phyloP scores from a whole-genome alignment of 345 rosid species.

The Populus tremula region DNA sequence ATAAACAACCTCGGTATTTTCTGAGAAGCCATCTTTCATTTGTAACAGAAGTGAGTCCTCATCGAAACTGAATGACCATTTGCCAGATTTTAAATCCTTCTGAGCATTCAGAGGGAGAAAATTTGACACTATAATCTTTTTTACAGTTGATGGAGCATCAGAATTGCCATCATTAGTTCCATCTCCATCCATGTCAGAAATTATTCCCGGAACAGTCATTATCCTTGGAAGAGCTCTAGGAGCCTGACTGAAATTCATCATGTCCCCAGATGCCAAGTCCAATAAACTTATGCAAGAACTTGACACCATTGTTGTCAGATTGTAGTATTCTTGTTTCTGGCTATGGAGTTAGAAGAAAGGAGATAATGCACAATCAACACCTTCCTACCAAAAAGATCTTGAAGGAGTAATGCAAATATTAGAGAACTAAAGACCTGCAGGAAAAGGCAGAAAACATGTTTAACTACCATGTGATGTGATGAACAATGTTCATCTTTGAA shows the following conservation, averaged over 20 bases:
- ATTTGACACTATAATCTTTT: conserved; percentile 41
- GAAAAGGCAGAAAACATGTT: conserved; percentile 2
- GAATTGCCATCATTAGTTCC: conserved; percentile 15
- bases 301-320: conserved; percentile 44
- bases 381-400: neutral
- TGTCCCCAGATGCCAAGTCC: conserved; percentile 59
- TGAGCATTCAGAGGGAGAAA: conserved; percentile 38
- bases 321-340: neutral
- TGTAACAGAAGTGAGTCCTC: conserved; percentile 39
- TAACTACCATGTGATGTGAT: neutral
- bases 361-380: neutral
- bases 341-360: neutral
- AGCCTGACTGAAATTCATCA: conserved; percentile 51
- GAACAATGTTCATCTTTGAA: neutral
- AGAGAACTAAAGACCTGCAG: conserved; percentile 14
- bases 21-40: conserved; percentile 40
- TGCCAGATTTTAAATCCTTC: conserved; percentile 31
- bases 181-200: conserved; percentile 44
- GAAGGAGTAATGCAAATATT: neutral
- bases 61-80: conserved; percentile 39
- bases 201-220: conserved; percentile 56
- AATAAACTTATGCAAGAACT: conserved; percentile 61
- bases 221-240: conserved; percentile 51
- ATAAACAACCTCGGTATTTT: conserved; percentile 32
- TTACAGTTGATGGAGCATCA: conserved; percentile 15